A percentile compares a stretch with the other conserved stretches of the same genome.
phyloP scores from a whole-genome alignment of 2,329 filamentous ascomycete species.

The Penicillium sp. region DNA sequence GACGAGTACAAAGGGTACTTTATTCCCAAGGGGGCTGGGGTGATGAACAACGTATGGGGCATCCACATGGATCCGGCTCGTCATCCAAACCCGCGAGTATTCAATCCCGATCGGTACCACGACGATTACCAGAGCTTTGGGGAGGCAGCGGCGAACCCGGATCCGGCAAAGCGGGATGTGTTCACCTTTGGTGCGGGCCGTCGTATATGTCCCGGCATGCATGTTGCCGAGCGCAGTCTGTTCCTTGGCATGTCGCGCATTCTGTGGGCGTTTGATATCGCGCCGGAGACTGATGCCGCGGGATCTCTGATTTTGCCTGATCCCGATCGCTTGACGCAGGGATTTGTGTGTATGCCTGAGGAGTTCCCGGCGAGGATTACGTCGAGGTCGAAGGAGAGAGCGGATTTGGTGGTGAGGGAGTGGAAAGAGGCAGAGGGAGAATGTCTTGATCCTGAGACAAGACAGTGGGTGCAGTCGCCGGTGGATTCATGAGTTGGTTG shows the following conservation, averaged over 20 bases:
- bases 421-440: conserved; percentile 10
- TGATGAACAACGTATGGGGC: conserved; percentile 46
- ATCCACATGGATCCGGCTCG: conserved; percentile 43
- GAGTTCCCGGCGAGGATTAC: conserved; percentile 37
- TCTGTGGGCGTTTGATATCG: conserved; percentile 49
- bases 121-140: conserved; percentile 32
- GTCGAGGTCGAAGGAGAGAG: conserved; percentile 31
- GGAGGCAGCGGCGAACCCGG: conserved; percentile 33
- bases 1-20: conserved; percentile 49
- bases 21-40: conserved; percentile 49
- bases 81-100: conserved; percentile 38
- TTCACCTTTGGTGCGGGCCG: conserved; percentile 57
- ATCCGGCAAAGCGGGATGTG: conserved; percentile 48
- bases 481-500: background rate
- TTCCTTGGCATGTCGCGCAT: conserved; percentile 50
- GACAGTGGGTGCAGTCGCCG: conserved; percentile 12
- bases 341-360: conserved; percentile 45
- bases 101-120: conserved; percentile 38
- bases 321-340: conserved; percentile 40
- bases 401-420: conserved; percentile 16
- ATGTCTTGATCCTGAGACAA: conserved; percentile 8
- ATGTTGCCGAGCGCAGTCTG: conserved; percentile 51
- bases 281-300: conserved; percentile 23
- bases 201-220: conserved; percentile 57
- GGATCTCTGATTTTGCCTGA: conserved; percentile 39